These are phyloP conservation scores for Sclerotinia glacialis DNA, from an alignment of 2,329 filamentous ascomycete genomes.

Conservation along the genomic window DNA sequence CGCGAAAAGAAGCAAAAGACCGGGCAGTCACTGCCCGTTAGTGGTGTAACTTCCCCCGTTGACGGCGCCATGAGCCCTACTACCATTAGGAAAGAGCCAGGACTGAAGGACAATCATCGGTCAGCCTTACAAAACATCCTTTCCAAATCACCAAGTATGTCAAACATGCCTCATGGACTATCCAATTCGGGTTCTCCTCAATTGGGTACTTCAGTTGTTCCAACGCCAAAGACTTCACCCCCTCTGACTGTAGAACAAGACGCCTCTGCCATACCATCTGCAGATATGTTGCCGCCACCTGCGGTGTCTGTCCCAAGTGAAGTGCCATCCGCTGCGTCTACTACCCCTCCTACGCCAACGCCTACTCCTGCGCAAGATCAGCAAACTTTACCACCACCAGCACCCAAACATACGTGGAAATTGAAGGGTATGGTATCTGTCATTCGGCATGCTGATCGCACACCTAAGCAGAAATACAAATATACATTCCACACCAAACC, in stretches of 20 bases:
- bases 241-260: slow-evolving; percentile 31
- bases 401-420: slow-evolving; percentile 93
- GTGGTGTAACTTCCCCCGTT: slow-evolving; percentile 26
- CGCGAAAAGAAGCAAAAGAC: slow-evolving; percentile 67
- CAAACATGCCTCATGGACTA: slow-evolving; percentile 48
- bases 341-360: slow-evolving; percentile 30
- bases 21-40: slow-evolving; percentile 40
- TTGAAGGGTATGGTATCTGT: slow-evolving; percentile 97
- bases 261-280: slow-evolving; percentile 30
- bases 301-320: slow-evolving; percentile 25
- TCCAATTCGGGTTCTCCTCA: slow-evolving; percentile 44
- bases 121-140: slow-evolving; percentile 57
- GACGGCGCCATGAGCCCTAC: slow-evolving; percentile 27
- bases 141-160: slow-evolving; percentile 60
- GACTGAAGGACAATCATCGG: slow-evolving; percentile 45
- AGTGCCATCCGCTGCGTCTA: slow-evolving; percentile 27
- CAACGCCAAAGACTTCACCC: slow-evolving; percentile 37
- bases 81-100: slow-evolving; percentile 29
- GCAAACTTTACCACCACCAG: slow-evolving; percentile 49
- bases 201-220: slow-evolving; percentile 39
- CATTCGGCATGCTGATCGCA: slow-evolving; percentile 92
- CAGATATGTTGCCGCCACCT: slow-evolving; percentile 35
- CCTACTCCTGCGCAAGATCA: slow-evolving; percentile 22
- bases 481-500: slow-evolving; percentile 97
- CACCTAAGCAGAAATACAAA: slow-evolving; percentile 98